Percentiles rank a stretch among this genome's conserved stretches.
Conservation (phyloP, 805 yeast genomes). For the Geotrichum ghanense region DNA sequence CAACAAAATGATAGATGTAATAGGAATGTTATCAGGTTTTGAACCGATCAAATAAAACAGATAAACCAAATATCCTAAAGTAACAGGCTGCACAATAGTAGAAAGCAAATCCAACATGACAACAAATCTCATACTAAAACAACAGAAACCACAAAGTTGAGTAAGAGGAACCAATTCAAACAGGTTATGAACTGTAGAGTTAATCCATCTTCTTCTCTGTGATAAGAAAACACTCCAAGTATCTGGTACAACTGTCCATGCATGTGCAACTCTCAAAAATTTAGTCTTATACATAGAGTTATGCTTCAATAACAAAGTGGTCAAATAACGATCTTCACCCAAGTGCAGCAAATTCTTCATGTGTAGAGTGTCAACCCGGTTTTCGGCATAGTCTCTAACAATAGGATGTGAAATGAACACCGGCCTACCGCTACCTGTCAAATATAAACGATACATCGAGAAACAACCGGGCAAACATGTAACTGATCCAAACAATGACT, state of each 20-base stretch:
- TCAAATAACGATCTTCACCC: conserved; percentile 51
- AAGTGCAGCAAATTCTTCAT: conserved; percentile 47
- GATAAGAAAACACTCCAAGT: conserved; percentile 45
- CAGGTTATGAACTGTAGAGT: conserved; percentile 53
- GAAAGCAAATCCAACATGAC: conserved; percentile 46
- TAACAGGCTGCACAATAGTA: conserved; percentile 51
- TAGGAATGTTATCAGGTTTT: conserved; percentile 39
- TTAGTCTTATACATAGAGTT: conserved; percentile 46
- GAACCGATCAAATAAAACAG: conserved; percentile 39
- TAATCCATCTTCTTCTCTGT: conserved; percentile 60
- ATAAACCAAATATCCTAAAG: conserved; percentile 36
- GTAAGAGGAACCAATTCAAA: conserved; percentile 47
- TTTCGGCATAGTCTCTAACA: conserved; percentile 44
- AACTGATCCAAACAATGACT: conserved; percentile 49
- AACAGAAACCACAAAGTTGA: conserved; percentile 55
- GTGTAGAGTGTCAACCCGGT: conserved; percentile 46
- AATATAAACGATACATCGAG: conserved; percentile 43
- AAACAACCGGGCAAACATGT: conserved; percentile 61
- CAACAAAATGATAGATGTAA: conserved; percentile 43
- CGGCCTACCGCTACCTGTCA: conserved; percentile 46
- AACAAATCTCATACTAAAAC: conserved; percentile 52
- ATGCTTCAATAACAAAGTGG: conserved; percentile 44
- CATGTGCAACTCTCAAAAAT: conserved; percentile 46
- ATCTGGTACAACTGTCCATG: conserved; percentile 51
- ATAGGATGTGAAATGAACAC: conserved; percentile 49